Base-by-base conservation (phyloP, 1,284 basidiomycete species). In the Microstroma glucosiphilum region DNA sequence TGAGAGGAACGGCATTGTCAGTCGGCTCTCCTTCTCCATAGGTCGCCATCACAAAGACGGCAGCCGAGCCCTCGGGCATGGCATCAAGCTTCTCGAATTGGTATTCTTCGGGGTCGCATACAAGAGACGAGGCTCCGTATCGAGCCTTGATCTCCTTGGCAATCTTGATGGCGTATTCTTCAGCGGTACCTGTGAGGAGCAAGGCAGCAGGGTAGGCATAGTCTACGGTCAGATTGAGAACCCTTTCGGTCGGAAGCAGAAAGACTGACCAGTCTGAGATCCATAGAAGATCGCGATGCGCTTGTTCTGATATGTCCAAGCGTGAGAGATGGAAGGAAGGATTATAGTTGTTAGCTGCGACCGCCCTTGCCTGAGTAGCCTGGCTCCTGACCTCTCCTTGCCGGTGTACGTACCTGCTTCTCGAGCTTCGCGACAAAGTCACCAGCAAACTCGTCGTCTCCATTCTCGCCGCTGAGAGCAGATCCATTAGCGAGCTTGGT, bases 1-100 rank as follows among this genome's bases (percentile, higher is more conserved):
- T 89, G 71, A 98, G 86, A 66, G 88, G 86, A 41, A 96, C 91
- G n/a, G 93, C 91, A 78, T 98, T 98, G 81, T 98, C 94, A 19
- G 94, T 98, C 23, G 94, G 96, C 80, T 98, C 94, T 63, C 93
- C 94, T 82, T 98, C 94, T 67, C 94, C 94, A 77, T 98, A 98
- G 13, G 94, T 97, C 25, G 94, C 94, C 86, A 98, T 86, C 74
- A 96, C 91, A 78, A 98, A 97, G 80, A 96, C 86, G 63, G 88
- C 90, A 48, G 88, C 88, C 70, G 85, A 88, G 79, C 93, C 88
- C 65, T 89, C 87, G 2, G 94, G 91, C 41, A 97, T 79, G 79
- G 89, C 84, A 80, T 97, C 93, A 68, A 98, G 87, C 80, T 90
- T 93, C 76, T 92, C 90, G 77, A 96, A 96, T 77, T 97, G 94